Conservation (phyloP, 495 filamentous ascomycete genomes). For the Neurospora sp. region DNA sequence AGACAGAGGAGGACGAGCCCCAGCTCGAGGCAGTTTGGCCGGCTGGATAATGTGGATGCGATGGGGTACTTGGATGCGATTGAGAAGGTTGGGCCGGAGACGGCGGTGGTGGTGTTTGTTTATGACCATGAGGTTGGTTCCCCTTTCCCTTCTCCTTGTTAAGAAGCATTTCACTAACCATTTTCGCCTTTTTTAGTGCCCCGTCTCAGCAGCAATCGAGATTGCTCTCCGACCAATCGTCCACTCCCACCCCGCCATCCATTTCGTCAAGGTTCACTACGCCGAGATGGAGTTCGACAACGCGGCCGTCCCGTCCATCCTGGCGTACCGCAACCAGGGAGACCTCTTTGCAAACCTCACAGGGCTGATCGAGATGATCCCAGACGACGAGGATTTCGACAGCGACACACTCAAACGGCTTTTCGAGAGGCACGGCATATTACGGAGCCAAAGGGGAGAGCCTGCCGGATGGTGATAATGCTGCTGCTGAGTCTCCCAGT, state of each 20-base stretch:
- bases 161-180: too few relatives aligned
- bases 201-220: constrained; percentile 66
- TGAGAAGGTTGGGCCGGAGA: constrained; percentile 73
- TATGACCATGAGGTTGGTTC: constrained; percentile 88
- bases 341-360: constrained; percentile 87
- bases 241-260: constrained; percentile 53
- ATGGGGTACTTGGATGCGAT: constrained; percentile 88
- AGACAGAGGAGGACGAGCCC: constrained; percentile 54
- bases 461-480: not conserved
- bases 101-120: constrained; percentile 87
- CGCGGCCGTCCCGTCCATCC: constrained; percentile 75
- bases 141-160: too few relatives aligned
- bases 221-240: constrained; percentile 66
- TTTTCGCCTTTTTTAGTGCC: constrained; percentile 42
- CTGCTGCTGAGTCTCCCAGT: not conserved
- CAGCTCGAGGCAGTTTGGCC: constrained; percentile 65
- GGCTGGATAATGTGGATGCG: constrained; percentile 76
- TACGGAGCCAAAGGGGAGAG: constrained; percentile 18
- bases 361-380: constrained; percentile 77
- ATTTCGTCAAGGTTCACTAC: constrained; percentile 86
- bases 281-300: constrained; percentile 92
- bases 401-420: constrained; percentile 38
- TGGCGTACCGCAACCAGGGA: constrained; percentile 76
- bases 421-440: constrained; percentile 35
- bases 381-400: constrained; percentile 48